These are phyloP conservation scores for Diaporthe citri DNA, from an alignment of 2,329 filamentous ascomycete genomes.

Conservation along the genomic window DNA sequence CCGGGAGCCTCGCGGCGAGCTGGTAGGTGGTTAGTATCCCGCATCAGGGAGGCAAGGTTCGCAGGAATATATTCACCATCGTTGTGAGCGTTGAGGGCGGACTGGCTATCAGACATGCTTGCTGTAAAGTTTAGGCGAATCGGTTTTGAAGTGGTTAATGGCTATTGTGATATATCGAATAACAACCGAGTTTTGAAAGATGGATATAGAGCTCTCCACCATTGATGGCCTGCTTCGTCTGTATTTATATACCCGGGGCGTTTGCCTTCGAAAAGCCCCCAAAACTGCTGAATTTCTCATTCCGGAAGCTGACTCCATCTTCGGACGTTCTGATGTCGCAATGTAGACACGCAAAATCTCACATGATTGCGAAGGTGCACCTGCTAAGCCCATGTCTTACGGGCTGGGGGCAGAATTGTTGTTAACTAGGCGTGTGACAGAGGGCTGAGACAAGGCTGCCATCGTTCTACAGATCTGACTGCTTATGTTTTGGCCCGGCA, in stretches of 20 bases:
- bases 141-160: neutral
- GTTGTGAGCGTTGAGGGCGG: constrained; percentile 14
- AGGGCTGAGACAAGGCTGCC: neutral
- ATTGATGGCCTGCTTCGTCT: neutral
- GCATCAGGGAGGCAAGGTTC: neutral
- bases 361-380: neutral
- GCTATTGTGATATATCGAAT: neutral
- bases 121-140: neutral
- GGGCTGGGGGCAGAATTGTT: neutral
- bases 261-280: neutral
- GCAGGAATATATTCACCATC: neutral
- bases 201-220: neutral
- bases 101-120: constrained; percentile 9
- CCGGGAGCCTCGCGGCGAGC: constrained; percentile 1
- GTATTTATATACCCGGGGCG: neutral
- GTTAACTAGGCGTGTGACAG: neutral
- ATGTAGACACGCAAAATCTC: neutral
- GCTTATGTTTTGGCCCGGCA: neutral
- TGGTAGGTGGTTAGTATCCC: neutral
- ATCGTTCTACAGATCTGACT: neutral
- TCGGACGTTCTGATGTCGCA: neutral
- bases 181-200: neutral
- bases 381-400: neutral
- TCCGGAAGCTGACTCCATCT: neutral
- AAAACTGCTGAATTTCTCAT: neutral